Evolutionary conservation across 805 yeast species (phyloP).

Genomic region (Schwanniomyces occidentalis): DNA sequence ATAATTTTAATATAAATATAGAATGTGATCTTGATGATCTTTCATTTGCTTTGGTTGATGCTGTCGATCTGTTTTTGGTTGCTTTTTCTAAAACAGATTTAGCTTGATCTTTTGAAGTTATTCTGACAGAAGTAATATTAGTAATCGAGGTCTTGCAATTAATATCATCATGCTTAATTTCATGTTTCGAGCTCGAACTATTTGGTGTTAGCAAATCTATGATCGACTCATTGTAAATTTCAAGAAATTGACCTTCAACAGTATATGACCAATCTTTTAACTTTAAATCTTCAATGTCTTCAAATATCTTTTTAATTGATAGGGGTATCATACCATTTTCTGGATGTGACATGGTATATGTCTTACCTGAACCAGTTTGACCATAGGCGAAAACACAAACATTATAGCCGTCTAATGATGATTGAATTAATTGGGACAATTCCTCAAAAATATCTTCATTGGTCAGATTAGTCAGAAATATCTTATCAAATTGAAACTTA

Average conservation of each 20-base stretch:
- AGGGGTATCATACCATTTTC: conserved; percentile 79
- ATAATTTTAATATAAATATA: conserved; percentile 64
- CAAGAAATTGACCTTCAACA: conserved; percentile 75
- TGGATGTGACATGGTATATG: conserved; percentile 78
- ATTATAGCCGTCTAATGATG: conserved; percentile 79
- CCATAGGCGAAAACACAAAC: conserved; percentile 97
- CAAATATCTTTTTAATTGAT: conserved; percentile 70
- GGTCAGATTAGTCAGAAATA: conserved; percentile 55
- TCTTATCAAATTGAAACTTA: conserved; percentile 72
- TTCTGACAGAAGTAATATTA: conserved; percentile 51
- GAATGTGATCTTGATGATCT: conserved; percentile 92
- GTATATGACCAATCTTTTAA: conserved; percentile 63
- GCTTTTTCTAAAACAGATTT: conserved; percentile 54
- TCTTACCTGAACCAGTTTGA: conserved; percentile 95
- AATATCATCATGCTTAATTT: conserved; percentile 67
- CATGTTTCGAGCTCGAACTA: conserved; percentile 44
- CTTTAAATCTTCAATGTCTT: conserved; percentile 47
- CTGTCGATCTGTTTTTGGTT: conserved; percentile 65
- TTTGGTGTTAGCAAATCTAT: conserved; percentile 57
- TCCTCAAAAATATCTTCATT: conserved; percentile 78
- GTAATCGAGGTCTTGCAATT: conserved; percentile 58
- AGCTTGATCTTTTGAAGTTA: conserved; percentile 53
- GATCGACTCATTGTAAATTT: conserved; percentile 83
- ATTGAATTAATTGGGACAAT: conserved; percentile 79
- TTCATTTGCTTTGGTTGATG: conserved; percentile 77